Evolutionary conservation across 2,329 filamentous ascomycete species (phyloP).

Genomic region (Xylaria multiplex): DNA sequence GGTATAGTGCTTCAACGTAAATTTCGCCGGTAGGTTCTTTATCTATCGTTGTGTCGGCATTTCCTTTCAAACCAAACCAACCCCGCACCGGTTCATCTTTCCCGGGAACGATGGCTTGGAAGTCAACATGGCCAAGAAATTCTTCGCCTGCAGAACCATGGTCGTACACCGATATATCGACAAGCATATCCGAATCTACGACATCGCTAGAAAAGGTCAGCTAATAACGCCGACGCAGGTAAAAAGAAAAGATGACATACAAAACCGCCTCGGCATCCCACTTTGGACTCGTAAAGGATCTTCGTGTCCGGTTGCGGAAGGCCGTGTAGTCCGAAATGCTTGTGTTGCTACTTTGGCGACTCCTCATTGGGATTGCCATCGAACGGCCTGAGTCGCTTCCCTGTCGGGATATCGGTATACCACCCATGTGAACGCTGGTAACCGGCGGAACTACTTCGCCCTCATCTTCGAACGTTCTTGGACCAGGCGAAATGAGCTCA

Average conservation of each 20-base stretch:
- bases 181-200: slow-evolving; percentile 86
- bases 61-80: slow-evolving; percentile 85
- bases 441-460: slow-evolving; percentile 65
- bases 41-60: slow-evolving; percentile 75
- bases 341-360: slow-evolving; percentile 95
- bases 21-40: slow-evolving; percentile 87
- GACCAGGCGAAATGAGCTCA: slow-evolving; percentile 92
- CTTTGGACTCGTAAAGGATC: slow-evolving; percentile 80
- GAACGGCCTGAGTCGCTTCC: slow-evolving; percentile 84
- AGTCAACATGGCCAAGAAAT: slow-evolving; percentile 89
- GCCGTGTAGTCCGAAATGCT: slow-evolving; percentile 75
- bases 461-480: slow-evolving; percentile 70
- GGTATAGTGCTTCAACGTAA: slow-evolving; percentile 85
- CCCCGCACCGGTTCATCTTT: slow-evolving; percentile 78
- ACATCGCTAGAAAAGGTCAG: slow-evolving; percentile 74
- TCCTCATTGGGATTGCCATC: slow-evolving; percentile 97
- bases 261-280: slow-evolving; percentile 97
- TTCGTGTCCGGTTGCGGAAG: slow-evolving; percentile 66
- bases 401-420: slow-evolving; percentile 72
- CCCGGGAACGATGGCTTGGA: slow-evolving; percentile 73
- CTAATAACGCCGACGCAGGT: slow-evolving; percentile 12
- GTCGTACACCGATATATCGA: slow-evolving; percentile 95
- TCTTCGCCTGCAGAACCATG: slow-evolving; percentile 81
- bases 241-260: slow-evolving; percentile 65
- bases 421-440: slow-evolving; percentile 56